Conservation (phyloP, 163 green algal species). For the Coccomyxa subellipsoidea region DNA sequence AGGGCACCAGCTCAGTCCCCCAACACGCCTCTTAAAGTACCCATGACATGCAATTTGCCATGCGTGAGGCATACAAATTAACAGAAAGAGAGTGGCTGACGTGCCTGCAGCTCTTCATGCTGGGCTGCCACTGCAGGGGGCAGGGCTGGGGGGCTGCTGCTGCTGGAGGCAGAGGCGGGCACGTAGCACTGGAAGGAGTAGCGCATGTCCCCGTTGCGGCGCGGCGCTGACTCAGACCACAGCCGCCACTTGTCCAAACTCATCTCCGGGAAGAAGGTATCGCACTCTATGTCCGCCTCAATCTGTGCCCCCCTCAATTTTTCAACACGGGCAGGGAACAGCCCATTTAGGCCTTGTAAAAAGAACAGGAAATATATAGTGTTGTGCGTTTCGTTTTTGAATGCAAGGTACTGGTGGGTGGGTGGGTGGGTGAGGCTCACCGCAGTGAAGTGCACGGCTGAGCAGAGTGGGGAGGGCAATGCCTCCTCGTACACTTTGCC, state of each 20-base stretch:
- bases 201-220: constrained; percentile 32
- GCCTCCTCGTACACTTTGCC: constrained; percentile 72
- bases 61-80: too few relatives aligned
- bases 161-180: not conserved
- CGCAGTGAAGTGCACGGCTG: constrained; percentile 74
- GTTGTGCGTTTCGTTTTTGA: too few relatives aligned
- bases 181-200: constrained; percentile 79
- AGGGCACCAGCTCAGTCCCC: not conserved
- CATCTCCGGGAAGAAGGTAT: constrained; percentile 88
- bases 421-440: not conserved
- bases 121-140: constrained; percentile 50
- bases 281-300: constrained; percentile 72
- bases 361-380: too few relatives aligned
- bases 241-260: constrained; percentile 57
- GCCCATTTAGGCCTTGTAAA: too few relatives aligned
- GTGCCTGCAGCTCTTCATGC: constrained; percentile 82
- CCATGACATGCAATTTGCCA: too few relatives aligned
- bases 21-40: too few relatives aligned
- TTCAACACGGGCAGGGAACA: too few relatives aligned
- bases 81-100: too few relatives aligned
- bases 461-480: constrained; percentile 64
- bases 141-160: constrained; percentile 30
- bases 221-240: constrained; percentile 5
- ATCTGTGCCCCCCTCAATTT: constrained; percentile 58
- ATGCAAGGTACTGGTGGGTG: not conserved